phyloP scores from a whole-genome alignment of 2,329 filamentous ascomycete genomes.

The Arthrobotrys pseudoclavata region DNA sequence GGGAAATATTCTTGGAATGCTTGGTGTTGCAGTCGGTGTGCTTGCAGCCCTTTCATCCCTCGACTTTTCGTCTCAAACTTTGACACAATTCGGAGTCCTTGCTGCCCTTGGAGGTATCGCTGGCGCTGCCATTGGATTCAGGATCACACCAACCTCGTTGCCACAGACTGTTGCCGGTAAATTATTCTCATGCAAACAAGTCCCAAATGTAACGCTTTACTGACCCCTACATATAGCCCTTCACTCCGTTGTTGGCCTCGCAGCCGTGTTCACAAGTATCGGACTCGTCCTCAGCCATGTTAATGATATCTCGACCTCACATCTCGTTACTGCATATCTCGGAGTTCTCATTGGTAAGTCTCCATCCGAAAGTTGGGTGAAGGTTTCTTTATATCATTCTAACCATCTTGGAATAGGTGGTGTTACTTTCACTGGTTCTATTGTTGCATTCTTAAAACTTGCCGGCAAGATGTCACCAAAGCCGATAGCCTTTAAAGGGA shows the following conservation, averaged over 20 bases:
- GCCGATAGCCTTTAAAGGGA: constrained; percentile 79
- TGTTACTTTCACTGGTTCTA: constrained; percentile 90
- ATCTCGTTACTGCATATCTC: constrained; percentile 87
- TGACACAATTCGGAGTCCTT: constrained; percentile 83
- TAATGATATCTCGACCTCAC: constrained; percentile 78
- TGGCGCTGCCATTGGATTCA: constrained; percentile 82
- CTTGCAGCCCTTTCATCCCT: constrained; percentile 84
- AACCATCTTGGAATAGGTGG: constrained; percentile 69
- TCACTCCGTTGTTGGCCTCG: constrained; percentile 89
- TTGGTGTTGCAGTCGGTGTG: constrained; percentile 86
- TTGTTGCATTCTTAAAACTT: constrained; percentile 90
- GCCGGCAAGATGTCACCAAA: constrained; percentile 84
- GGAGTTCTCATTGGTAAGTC: constrained; percentile 81
- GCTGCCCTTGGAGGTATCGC: constrained; percentile 74
- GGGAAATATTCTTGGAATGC: constrained; percentile 87
- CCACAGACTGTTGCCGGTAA: constrained; percentile 80
- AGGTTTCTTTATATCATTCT: neutral
- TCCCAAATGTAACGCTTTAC: neutral
- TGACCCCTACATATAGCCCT: constrained; percentile 70
- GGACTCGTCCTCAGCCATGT: constrained; percentile 85
- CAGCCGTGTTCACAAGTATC: constrained; percentile 88
- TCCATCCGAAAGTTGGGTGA: neutral
- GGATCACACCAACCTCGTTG: constrained; percentile 88
- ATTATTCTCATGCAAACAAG: neutral
- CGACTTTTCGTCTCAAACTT: constrained; percentile 82